phyloP scores from a whole-genome alignment of 2,329 filamentous ascomycete genomes.

The Nemania sp. region DNA sequence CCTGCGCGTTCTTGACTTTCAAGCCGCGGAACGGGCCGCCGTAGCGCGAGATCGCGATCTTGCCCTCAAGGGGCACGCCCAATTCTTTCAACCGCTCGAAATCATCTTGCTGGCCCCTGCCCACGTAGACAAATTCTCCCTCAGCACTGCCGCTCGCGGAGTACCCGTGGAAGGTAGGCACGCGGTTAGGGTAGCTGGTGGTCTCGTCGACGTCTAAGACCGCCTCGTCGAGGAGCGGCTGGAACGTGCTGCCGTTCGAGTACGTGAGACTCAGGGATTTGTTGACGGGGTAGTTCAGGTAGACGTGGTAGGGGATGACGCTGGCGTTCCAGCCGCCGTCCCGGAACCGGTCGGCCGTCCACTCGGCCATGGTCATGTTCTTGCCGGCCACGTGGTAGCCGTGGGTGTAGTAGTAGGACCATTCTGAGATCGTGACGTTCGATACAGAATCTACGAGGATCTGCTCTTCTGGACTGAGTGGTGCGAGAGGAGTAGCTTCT shows the following conservation, averaged over 20 bases:
- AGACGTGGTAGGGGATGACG: constrained; percentile 38
- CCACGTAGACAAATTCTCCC: constrained; percentile 74
- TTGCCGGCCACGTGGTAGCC: constrained; percentile 39
- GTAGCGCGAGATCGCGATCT: constrained; percentile 78
- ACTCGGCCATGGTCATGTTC: constrained; percentile 38
- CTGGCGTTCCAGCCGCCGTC: constrained; percentile 38
- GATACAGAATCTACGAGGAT: constrained; percentile 35
- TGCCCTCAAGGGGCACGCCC: constrained; percentile 71
- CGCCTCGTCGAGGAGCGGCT: constrained; percentile 73
- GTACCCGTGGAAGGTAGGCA: constrained; percentile 84
- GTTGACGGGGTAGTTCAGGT: constrained; percentile 55
- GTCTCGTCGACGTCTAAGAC: constrained; percentile 74
- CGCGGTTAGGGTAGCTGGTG: constrained; percentile 65
- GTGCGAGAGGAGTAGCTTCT: constrained; percentile 25
- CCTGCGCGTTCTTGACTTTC: constrained; percentile 82
- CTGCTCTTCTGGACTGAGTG: constrained; percentile 34
- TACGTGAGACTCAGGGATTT: constrained; percentile 51
- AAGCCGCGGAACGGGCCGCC: constrained; percentile 77
- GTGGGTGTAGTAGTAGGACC: constrained; percentile 42
- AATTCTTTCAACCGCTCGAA: constrained; percentile 71
- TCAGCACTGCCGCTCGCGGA: constrained; percentile 78
- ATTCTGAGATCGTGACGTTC: constrained; percentile 37
- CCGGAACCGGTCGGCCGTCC: constrained; percentile 38
- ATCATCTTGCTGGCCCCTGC: constrained; percentile 74
- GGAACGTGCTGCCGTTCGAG: constrained; percentile 54